A percentile compares a stretch with the other conserved stretches of the same genome.
These are phyloP conservation scores for sorghum (Sorghum bicolor) DNA, from an alignment of 176 grass and related monocot genomes.

Conservation along the genomic window Sorghum_bicolor_NCBIv3 NC_012870.2:80391501-80392000, in stretches of 20 bases:
- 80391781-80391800: not conserved
- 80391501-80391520: not conserved
- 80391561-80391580: not conserved
- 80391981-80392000: slow-evolving; percentile 23
- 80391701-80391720: slow-evolving; percentile 7
- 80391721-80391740: not conserved
- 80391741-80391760: slow-evolving; percentile 12
- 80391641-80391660: slow-evolving; percentile 12
- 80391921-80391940: not conserved
- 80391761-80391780: not conserved
- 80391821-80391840: not conserved
- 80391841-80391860: slow-evolving; percentile 9
- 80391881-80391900: not conserved
- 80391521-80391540: not conserved
- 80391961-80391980: not conserved
- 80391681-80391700: not conserved
- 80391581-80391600: not conserved
- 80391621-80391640: not conserved
- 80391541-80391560: not conserved
- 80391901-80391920: slow-evolving; percentile 19
- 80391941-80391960: not conserved
- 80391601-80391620: not conserved
- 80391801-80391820: slow-evolving; percentile 1
- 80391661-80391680: not conserved
- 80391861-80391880: not conserved